Percentiles rank a stretch among this genome's conserved stretches.
Evolutionary conservation across 23 red algal genomes (phyloP).

Genomic region (Gracilaria caudata): DNA sequence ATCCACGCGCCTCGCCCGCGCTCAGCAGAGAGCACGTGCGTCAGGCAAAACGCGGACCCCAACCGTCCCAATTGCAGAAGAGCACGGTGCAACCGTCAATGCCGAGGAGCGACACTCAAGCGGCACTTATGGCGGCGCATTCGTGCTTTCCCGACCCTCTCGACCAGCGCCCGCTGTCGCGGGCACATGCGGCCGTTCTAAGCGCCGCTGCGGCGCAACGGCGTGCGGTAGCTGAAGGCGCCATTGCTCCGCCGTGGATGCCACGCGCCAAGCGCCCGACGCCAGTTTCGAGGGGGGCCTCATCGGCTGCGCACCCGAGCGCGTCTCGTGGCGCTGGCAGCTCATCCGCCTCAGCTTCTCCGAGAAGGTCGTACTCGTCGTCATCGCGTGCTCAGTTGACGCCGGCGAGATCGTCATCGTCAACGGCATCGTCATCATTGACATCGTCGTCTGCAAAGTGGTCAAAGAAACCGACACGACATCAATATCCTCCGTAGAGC

Average conservation of each 20-base stretch:
- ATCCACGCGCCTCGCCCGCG: neutral
- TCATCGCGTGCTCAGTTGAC: neutral
- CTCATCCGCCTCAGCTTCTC: neutral
- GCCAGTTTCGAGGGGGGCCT: neutral
- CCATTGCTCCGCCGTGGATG: neutral
- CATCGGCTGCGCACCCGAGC: neutral
- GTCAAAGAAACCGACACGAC: no score
- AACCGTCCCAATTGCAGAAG: no score
- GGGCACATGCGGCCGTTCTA: slow-evolving; percentile 4
- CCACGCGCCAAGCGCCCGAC: neutral
- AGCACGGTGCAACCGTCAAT: no score
- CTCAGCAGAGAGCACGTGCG: no score
- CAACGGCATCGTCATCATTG: neutral
- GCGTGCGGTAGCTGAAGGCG: neutral
- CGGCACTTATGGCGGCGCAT: no score
- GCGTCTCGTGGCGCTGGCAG: neutral
- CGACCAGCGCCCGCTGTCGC: neutral
- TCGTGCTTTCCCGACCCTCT: neutral
- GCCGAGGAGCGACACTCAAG: no score
- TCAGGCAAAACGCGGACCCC: no score
- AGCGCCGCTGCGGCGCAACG: slow-evolving; percentile 1
- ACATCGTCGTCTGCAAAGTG: neutral
- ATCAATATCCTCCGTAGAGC: no score
- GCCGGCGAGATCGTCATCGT: neutral
- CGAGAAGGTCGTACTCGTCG: neutral